phyloP scores from a whole-genome alignment of 2,329 filamentous ascomycete genomes.

The Colletotrichum cordylinicola region DNA sequence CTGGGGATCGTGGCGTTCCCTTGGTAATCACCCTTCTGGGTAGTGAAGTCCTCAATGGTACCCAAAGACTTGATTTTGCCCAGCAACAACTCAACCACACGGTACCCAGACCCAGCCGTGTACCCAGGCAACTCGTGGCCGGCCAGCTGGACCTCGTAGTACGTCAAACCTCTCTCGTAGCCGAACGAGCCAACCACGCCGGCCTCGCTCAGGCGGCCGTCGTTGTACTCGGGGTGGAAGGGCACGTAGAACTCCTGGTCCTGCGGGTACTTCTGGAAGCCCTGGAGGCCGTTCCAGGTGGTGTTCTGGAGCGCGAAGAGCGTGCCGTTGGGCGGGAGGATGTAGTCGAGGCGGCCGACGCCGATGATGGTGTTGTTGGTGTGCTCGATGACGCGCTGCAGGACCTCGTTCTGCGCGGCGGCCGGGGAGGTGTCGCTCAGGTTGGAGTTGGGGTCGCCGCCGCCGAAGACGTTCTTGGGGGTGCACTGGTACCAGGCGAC shows the following conservation, averaged over 20 bases:
- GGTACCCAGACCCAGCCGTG: constrained; percentile 30
- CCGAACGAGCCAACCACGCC: constrained; percentile 20
- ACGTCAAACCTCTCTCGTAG: constrained; percentile 23
- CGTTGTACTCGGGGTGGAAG: constrained; percentile 34
- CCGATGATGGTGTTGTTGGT: constrained; percentile 38
- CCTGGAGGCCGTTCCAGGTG: constrained; percentile 71
- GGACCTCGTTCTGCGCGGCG: constrained; percentile 11
- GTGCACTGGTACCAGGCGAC: constrained; percentile 33
- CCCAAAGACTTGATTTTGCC: constrained; percentile 29
- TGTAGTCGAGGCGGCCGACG: constrained; percentile 48
- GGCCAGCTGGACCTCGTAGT: constrained; percentile 19
- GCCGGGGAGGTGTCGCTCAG: constrained; percentile 9
- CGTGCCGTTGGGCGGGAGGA: constrained; percentile 68
- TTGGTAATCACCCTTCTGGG: not conserved
- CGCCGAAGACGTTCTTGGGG: constrained; percentile 28
- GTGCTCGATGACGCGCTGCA: constrained; percentile 33
- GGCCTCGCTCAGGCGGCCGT: not conserved
- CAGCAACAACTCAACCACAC: constrained; percentile 31
- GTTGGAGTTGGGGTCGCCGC: constrained; percentile 7
- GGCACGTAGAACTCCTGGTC: constrained; percentile 14
- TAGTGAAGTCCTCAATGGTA: constrained; percentile 2
- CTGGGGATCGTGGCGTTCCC: not conserved
- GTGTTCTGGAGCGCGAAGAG: constrained; percentile 73
- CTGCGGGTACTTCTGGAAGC: constrained; percentile 60
- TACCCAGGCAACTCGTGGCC: constrained; percentile 33